phyloP scores from a whole-genome alignment of 176 grass and related monocot species.

The Panicum miliaceum region DNA sequence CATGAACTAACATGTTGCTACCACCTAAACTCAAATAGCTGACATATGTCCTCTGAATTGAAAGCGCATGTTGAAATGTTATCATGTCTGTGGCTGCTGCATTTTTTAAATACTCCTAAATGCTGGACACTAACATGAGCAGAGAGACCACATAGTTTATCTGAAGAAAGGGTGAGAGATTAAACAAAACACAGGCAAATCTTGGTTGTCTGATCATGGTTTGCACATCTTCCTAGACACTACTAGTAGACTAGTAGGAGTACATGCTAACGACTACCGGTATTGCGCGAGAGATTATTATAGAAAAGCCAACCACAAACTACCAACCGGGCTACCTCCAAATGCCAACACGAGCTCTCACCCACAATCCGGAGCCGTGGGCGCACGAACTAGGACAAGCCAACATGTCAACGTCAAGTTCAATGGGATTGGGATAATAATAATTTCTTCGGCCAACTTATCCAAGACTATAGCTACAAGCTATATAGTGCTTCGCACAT shows the following conservation, averaged over 20 bases:
- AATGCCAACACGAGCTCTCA: slow-evolving; percentile 11
- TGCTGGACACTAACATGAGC: slow-evolving; percentile 29
- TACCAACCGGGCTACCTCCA: slow-evolving; percentile 4
- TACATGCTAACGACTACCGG: slow-evolving; percentile 53
- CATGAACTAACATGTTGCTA: neutral
- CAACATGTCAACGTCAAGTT: slow-evolving; percentile 40
- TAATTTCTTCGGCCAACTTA: neutral
- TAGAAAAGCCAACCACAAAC: slow-evolving; percentile 38
- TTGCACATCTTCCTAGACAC: slow-evolving; percentile 36
- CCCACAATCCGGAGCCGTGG: slow-evolving; percentile 3
- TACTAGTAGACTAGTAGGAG: neutral
- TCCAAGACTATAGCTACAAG: neutral
- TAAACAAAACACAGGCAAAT: slow-evolving; percentile 27
- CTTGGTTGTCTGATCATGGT: slow-evolving; percentile 31
- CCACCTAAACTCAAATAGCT: neutral
- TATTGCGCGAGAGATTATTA: neutral
- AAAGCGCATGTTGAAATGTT: neutral
- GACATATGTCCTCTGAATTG: neutral
- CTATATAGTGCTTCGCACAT: slow-evolving; percentile 43
- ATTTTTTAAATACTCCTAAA: neutral
- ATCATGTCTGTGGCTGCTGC: neutral
- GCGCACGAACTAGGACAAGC: slow-evolving; percentile 37
- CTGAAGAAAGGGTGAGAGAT: neutral
- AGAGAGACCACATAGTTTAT: slow-evolving; percentile 13
- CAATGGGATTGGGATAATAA: neutral